phyloP scores from a whole-genome alignment of 164 flowering plant genomes.

The Magnolia changhungtana region DNA sequence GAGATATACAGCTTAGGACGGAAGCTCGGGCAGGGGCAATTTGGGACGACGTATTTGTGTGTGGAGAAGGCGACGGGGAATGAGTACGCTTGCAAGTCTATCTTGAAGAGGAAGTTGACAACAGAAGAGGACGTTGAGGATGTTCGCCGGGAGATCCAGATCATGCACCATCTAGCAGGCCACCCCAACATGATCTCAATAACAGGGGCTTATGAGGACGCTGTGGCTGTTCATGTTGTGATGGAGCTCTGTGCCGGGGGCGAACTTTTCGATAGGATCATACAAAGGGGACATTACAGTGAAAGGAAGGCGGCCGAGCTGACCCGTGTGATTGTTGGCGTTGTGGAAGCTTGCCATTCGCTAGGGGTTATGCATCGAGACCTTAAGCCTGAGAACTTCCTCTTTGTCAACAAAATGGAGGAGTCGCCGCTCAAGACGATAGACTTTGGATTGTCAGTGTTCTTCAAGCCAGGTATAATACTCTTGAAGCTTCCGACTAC shows the following conservation, averaged over 20 bases:
- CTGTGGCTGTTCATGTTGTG: constrained; percentile 80
- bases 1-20: constrained; percentile 66
- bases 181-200: constrained; percentile 57
- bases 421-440: constrained; percentile 70
- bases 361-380: constrained; percentile 93
- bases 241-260: constrained; percentile 90
- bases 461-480: constrained; percentile 81
- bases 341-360: constrained; percentile 78
- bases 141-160: constrained; percentile 85
- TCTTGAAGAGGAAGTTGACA: constrained; percentile 64
- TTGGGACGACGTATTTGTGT: constrained; percentile 70
- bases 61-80: constrained; percentile 59
- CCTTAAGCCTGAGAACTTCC: constrained; percentile 89
- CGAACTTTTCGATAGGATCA: constrained; percentile 84
- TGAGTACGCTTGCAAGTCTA: constrained; percentile 80
- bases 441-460: constrained; percentile 79
- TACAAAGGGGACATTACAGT: constrained; percentile 61
- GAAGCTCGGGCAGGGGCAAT: constrained; percentile 87
- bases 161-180: constrained; percentile 82
- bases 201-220: constrained; percentile 74
- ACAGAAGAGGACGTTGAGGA: constrained; percentile 75
- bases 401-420: constrained; percentile 62
- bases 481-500: too few species aligned
- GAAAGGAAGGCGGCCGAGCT: constrained; percentile 83
- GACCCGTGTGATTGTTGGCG: constrained; percentile 61